A percentile compares a stretch with the other conserved stretches of the same genome.
Evolutionary conservation across 2,329 filamentous ascomycete genomes (phyloP).

Genomic region (Zalaria sp.): DNA sequence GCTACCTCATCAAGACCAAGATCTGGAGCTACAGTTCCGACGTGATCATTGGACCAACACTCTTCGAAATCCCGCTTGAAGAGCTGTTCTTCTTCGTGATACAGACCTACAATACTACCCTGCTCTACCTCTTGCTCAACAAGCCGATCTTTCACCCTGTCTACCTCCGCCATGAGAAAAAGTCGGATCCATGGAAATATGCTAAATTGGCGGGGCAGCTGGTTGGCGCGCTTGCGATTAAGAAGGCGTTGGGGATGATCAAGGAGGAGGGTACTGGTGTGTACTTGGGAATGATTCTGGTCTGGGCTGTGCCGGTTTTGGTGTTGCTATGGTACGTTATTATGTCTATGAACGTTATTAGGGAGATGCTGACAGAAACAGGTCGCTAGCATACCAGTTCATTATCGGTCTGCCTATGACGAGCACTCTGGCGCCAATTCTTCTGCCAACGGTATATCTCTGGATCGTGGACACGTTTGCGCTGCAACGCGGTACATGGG

Average conservation of each 20-base stretch:
- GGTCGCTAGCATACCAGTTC: slow-evolving; percentile 46
- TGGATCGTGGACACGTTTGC: slow-evolving; percentile 61
- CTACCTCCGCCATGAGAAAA: slow-evolving; percentile 32
- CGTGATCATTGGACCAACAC: slow-evolving; percentile 47
- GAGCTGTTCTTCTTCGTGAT: slow-evolving; percentile 68
- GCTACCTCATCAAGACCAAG: slow-evolving; percentile 51
- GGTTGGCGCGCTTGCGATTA: slow-evolving; percentile 29
- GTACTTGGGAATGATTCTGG: slow-evolving; percentile 56
- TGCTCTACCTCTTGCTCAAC: slow-evolving; percentile 54
- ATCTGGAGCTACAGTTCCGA: slow-evolving; percentile 60
- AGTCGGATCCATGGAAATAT: slow-evolving; percentile 21
- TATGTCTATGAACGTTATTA: slow-evolving; percentile 9
- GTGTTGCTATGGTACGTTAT: slow-evolving; percentile 42
- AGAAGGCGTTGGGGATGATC: slow-evolving; percentile 32
- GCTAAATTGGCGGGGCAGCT: slow-evolving; percentile 37
- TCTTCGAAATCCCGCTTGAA: slow-evolving; percentile 54
- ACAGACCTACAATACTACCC: slow-evolving; percentile 58
- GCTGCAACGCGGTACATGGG: slow-evolving; percentile 55
- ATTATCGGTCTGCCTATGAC: slow-evolving; percentile 44
- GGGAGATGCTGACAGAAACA: slow-evolving; percentile 12
- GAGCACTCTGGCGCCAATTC: slow-evolving; percentile 46
- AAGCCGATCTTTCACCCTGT: slow-evolving; percentile 45
- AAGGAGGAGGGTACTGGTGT: slow-evolving; percentile 37
- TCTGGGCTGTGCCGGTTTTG: slow-evolving; percentile 54
- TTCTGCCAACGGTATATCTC: slow-evolving; percentile 52